Conservation (phyloP, 2,329 filamentous ascomycete species). For the Aureobasidium zeae region DNA sequence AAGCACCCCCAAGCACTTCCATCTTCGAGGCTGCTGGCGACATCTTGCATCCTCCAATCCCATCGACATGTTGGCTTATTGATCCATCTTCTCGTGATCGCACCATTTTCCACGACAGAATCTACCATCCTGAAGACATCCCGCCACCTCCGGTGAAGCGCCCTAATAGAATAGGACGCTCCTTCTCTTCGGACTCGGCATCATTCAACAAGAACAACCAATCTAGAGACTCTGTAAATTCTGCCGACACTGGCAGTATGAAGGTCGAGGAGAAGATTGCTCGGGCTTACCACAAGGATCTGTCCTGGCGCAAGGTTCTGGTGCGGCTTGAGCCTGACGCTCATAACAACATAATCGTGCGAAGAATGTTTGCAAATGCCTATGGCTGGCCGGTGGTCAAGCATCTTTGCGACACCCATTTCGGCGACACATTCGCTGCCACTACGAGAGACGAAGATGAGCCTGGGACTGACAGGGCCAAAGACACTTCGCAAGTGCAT, state of each 20-base stretch:
- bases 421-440: slow-evolving; percentile 63
- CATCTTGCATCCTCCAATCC: slow-evolving; percentile 80
- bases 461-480: slow-evolving; percentile 58
- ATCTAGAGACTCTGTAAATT: background rate
- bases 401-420: slow-evolving; percentile 90
- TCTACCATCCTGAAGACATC: slow-evolving; percentile 91
- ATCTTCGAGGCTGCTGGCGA: slow-evolving; percentile 94
- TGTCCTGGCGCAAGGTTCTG: slow-evolving; percentile 94
- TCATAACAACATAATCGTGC: slow-evolving; percentile 96
- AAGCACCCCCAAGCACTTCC: slow-evolving; percentile 75
- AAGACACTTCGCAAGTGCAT: slow-evolving; percentile 33
- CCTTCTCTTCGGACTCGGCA: slow-evolving; percentile 31
- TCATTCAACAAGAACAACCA: slow-evolving; percentile 18
- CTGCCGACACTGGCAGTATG: slow-evolving; percentile 58
- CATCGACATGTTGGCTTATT: slow-evolving; percentile 69
- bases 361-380: slow-evolving; percentile 92
- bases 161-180: slow-evolving; percentile 25
- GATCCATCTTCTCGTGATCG: slow-evolving; percentile 73
- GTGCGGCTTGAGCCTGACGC: slow-evolving; percentile 93
- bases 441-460: slow-evolving; percentile 60
- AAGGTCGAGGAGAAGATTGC: slow-evolving; percentile 97
- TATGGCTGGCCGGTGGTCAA: slow-evolving; percentile 97
- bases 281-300: slow-evolving; percentile 79
- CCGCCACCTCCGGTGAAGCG: slow-evolving; percentile 59
- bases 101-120: slow-evolving; percentile 92